Evolutionary conservation across 192 early-diverging fungal species (phyloP), one percentile per base, ranked within the genome.

Genomic region (Jimgerdemannia flammicorona): DNA sequence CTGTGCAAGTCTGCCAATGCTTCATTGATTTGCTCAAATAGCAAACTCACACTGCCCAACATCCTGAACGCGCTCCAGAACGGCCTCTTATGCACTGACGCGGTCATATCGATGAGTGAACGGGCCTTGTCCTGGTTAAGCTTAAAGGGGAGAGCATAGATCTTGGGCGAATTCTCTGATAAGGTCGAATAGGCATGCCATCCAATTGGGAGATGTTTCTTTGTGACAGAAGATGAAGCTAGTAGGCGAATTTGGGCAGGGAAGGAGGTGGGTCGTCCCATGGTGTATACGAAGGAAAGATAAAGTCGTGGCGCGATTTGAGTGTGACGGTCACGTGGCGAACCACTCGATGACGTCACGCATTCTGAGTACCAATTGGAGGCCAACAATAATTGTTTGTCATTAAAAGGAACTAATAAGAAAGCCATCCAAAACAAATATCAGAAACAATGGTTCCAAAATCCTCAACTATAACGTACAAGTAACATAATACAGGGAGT

Each of bases 81-180:
- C 3, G 72, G 72, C 67, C 77, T 76, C 63, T 71, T 65, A 66
- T 74, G 74, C 0, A 77, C 73, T 44, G 75, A 77, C 17, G 73
- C 69, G 3, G 80, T 66, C 17, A 81, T 43, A 40, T 81, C 65
- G 0, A 78, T 64, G 2, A 77, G 64, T 18, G 70, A 10, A 11
- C 44, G 17, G 4, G 76, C 80, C 43, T 77, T 77, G 4, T 74
- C 74, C 72, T 74, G 67, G 4, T 69, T 18, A 17, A 81, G 19
- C 64, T 78, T 81, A 67, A 81, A 81, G 14, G 80, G 80, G 14
- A 81, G 44, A 10, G 76, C 74, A 66, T 81, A 74, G 18, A 81
- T 70, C 70, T 81, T 81, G 75, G 43, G 67, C 9, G 49, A 59
- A 59, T 14, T 59, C 14, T 14, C 49, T 10, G 49, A 14, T 10